Evolutionary conservation across 2,329 filamentous ascomycete species (phyloP).

Genomic region (Apiospora koreana): DNA sequence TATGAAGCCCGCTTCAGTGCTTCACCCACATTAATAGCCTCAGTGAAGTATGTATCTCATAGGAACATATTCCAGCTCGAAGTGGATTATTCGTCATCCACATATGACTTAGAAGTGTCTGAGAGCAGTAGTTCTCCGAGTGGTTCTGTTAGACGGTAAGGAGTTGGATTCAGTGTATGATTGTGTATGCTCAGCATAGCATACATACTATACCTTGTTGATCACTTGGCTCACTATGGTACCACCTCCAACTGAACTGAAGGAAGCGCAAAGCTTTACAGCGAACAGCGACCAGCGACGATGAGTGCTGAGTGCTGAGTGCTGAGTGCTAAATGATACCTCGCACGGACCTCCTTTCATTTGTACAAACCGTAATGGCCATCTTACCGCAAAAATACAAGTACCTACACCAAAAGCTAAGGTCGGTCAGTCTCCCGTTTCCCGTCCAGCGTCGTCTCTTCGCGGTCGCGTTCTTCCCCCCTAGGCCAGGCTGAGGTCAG

Average conservation of each 20-base stretch:
- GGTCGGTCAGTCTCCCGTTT: background rate
- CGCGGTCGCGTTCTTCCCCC: conserved; percentile 1
- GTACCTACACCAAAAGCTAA: background rate
- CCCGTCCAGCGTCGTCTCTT: background rate
- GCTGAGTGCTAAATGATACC: background rate
- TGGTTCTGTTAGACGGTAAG: too few species aligned
- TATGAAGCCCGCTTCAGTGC: background rate
- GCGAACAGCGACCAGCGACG: too few species aligned
- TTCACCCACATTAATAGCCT: background rate
- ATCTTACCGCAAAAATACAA: background rate
- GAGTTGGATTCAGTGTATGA: too few species aligned
- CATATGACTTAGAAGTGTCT: too few species aligned
- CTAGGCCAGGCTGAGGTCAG: conserved; percentile 7
- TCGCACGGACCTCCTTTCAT: background rate
- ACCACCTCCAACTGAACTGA: too few species aligned
- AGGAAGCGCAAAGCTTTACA: too few species aligned
- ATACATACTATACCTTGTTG: too few species aligned
- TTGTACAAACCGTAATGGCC: background rate
- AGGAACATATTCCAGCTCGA: too few species aligned
- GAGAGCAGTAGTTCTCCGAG: too few species aligned
- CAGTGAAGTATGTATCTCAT: background rate
- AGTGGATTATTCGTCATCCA: too few species aligned
- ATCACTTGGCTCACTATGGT: too few species aligned
- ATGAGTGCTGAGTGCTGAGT: background rate
- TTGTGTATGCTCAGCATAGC: too few species aligned